phyloP scores from a whole-genome alignment of 2,329 filamentous ascomycete genomes.

The Zymoseptoria tritici region DNA sequence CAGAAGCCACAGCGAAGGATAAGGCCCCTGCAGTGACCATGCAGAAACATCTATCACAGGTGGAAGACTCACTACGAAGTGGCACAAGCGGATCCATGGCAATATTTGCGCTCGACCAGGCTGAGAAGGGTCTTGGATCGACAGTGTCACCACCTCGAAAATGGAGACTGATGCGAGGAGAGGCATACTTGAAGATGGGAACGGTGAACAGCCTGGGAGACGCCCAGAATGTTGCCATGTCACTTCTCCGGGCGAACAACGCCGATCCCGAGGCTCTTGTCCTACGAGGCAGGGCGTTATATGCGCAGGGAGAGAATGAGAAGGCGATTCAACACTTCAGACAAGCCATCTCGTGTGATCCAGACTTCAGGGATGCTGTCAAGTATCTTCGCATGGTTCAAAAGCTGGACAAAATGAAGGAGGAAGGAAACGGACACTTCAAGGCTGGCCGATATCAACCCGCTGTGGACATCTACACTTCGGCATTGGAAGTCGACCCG shows the following conservation, averaged over 20 bases:
- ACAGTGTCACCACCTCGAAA: slow-evolving; percentile 77
- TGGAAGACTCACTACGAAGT: slow-evolving; percentile 65
- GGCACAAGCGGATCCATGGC: slow-evolving; percentile 85
- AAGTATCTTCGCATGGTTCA: slow-evolving; percentile 85
- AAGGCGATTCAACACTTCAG: slow-evolving; percentile 90
- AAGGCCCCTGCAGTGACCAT: slow-evolving; percentile 75
- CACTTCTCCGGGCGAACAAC: slow-evolving; percentile 73
- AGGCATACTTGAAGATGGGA: slow-evolving; percentile 88
- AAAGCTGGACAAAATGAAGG: slow-evolving; percentile 87
- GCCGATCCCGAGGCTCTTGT: slow-evolving; percentile 92
- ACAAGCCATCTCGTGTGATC: slow-evolving; percentile 81
- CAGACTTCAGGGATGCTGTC: slow-evolving; percentile 80
- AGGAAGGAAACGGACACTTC: slow-evolving; percentile 85
- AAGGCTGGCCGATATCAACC: slow-evolving; percentile 73
- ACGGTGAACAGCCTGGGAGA: slow-evolving; percentile 82
- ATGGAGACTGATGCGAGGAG: slow-evolving; percentile 87
- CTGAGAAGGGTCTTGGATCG: slow-evolving; percentile 68
- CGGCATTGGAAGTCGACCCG: slow-evolving; percentile 78
- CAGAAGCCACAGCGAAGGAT: slow-evolving; percentile 76
- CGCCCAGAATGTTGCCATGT: slow-evolving; percentile 87
- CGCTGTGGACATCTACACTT: slow-evolving; percentile 76
- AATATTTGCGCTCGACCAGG: slow-evolving; percentile 82
- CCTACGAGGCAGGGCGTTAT: slow-evolving; percentile 77
- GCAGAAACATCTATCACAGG: slow-evolving; percentile 72
- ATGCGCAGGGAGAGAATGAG: slow-evolving; percentile 87